Evolutionary conservation across 2,329 filamentous ascomycete species (phyloP).

Genomic region (Aureobasidium sp.): DNA sequence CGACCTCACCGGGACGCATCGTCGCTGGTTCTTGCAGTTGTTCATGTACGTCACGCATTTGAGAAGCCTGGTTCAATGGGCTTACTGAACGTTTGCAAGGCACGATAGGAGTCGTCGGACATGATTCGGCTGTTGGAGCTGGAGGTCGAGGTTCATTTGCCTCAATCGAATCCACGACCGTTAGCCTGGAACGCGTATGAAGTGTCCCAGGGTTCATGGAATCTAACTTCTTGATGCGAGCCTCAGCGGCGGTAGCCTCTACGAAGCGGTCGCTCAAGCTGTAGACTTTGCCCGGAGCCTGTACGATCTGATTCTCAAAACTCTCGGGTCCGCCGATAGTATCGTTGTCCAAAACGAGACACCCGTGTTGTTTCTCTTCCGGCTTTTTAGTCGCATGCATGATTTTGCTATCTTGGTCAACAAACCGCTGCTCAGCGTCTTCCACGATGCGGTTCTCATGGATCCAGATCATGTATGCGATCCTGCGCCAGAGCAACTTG

Average conservation of each 20-base stretch:
- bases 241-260: background rate
- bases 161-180: background rate
- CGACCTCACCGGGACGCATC: constrained; percentile 43
- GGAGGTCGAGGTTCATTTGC: background rate
- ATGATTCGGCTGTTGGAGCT: background rate
- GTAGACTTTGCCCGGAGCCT: background rate
- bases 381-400: too few species aligned
- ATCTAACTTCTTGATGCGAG: too few species aligned
- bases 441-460: too few species aligned
- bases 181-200: background rate
- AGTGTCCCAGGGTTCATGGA: too few species aligned
- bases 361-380: too few species aligned
- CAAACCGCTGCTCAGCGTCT: too few species aligned
- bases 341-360: too few species aligned
- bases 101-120: background rate
- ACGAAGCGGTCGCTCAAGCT: background rate
- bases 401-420: too few species aligned
- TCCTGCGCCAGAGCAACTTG: too few species aligned
- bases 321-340: background rate
- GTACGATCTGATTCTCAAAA: background rate
- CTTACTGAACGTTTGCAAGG: background rate
- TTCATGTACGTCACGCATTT: background rate
- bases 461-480: too few species aligned
- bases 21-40: background rate
- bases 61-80: background rate